Percentiles rank a stretch among this genome's conserved stretches.
These are phyloP conservation scores for Amoebophrya sp. DNA, from an alignment of 169 alveolate genomes.

Conservation along the genomic window DNA sequence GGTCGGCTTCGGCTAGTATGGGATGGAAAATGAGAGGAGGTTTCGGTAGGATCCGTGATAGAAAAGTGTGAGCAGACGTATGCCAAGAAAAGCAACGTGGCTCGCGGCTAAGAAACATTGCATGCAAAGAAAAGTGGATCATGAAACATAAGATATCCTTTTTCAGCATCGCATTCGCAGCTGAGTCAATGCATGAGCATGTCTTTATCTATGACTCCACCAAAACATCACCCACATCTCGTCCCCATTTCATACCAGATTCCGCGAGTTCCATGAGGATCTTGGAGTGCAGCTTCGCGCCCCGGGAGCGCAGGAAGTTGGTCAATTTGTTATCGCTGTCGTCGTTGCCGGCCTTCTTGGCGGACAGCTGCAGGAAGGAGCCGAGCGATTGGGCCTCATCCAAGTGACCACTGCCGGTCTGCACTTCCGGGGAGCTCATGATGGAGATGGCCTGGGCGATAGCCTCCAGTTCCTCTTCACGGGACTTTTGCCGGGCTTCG, in stretches of 20 bases:
- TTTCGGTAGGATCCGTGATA: too few relatives aligned
- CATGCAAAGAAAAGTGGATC: too few relatives aligned
- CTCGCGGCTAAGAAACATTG: too few relatives aligned
- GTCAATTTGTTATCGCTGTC: not conserved
- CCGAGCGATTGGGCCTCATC: not conserved
- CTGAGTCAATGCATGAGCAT: too few relatives aligned
- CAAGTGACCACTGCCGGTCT: not conserved
- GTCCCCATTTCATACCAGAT: too few relatives aligned
- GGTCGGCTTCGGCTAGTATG: constrained; percentile 26
- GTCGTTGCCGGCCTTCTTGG: not conserved
- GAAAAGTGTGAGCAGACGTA: too few relatives aligned
- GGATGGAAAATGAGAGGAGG: too few relatives aligned
- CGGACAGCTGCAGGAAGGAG: constrained; percentile 17
- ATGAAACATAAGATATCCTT: too few relatives aligned
- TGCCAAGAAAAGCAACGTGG: too few relatives aligned
- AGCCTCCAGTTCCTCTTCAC: not conserved
- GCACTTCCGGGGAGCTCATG: not conserved
- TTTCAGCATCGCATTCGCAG: too few relatives aligned
- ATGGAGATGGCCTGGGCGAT: constrained; percentile 3
- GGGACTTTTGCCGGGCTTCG: constrained; percentile 3
- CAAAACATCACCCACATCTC: too few relatives aligned
- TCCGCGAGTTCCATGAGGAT: not conserved
- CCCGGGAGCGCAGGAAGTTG: not conserved
- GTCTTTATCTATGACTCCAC: too few relatives aligned
- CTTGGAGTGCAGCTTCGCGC: not conserved